Percentiles rank a stretch among this genome's conserved stretches.
These are phyloP conservation scores for Boletus pseudopeckii DNA, from an alignment of 768 basidiomycete species.

Conservation along the genomic window DNA sequence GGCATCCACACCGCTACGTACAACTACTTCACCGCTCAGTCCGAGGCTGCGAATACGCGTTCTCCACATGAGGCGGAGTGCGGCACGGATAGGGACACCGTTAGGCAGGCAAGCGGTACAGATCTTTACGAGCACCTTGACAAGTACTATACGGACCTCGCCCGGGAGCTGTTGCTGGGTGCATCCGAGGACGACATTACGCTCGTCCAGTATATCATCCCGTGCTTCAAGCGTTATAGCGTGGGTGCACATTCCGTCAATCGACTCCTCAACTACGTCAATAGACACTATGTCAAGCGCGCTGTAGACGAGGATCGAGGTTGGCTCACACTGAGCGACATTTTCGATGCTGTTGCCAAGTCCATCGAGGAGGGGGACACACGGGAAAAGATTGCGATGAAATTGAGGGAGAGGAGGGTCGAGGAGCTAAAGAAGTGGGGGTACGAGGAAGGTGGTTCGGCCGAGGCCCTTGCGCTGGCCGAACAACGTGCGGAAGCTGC, in stretches of 20 bases:
- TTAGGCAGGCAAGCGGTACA: slow-evolving; percentile 45
- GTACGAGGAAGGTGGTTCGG: slow-evolving; percentile 48
- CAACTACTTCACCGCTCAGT: slow-evolving; percentile 71
- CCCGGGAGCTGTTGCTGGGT: slow-evolving; percentile 59
- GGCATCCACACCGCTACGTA: slow-evolving; percentile 81
- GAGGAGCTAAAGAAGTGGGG: slow-evolving; percentile 75
- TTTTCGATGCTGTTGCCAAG: slow-evolving; percentile 58
- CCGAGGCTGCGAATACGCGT: slow-evolving; percentile 40
- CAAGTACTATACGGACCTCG: slow-evolving; percentile 61
- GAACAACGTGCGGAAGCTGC: slow-evolving; percentile 75
- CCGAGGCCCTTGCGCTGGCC: slow-evolving; percentile 48
- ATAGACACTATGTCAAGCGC: slow-evolving; percentile 70
- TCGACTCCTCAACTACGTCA: slow-evolving; percentile 71
- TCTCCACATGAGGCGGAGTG: slow-evolving; percentile 6
- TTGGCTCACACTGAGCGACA: slow-evolving; percentile 68
- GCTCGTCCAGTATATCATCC: slow-evolving; percentile 67
- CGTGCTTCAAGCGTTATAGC: slow-evolving; percentile 67
- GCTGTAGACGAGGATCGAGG: slow-evolving; percentile 76
- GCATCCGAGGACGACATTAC: slow-evolving; percentile 63
- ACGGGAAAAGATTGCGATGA: slow-evolving; percentile 57
- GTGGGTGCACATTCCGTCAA: slow-evolving; percentile 65
- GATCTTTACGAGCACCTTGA: slow-evolving; percentile 75
- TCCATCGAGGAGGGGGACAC: slow-evolving; percentile 48
- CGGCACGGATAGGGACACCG: slow-evolving; percentile 28
- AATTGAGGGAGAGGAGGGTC: slow-evolving; percentile 53